These are phyloP conservation scores for Trichomonascaceae sp. DNA, from an alignment of 1,139 yeast species.

Conservation along the genomic window DNA sequence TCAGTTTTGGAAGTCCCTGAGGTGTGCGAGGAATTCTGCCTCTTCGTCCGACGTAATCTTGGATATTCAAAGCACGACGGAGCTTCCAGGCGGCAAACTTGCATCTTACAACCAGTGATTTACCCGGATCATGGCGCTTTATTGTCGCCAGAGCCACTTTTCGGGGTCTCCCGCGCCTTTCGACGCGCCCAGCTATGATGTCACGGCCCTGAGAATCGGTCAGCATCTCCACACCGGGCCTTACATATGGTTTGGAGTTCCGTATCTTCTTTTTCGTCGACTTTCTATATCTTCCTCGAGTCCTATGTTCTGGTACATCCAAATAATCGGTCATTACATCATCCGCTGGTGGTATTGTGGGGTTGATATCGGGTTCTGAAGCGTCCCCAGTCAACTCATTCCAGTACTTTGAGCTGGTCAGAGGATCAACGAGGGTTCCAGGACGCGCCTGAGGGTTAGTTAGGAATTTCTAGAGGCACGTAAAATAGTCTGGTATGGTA, in stretches of 20 bases:
- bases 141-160: conserved; percentile 7
- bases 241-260: neutral
- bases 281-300: neutral
- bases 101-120: conserved; percentile 3
- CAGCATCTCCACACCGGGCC: neutral
- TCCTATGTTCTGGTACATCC: neutral
- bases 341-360: neutral
- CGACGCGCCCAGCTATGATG: conserved; percentile 7
- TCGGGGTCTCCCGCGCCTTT: conserved; percentile 11
- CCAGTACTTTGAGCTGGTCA: conserved; percentile 20
- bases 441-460: conserved; percentile 19
- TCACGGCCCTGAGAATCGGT: conserved; percentile 3
- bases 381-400: conserved; percentile 13
- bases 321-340: neutral
- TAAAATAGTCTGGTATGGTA: neutral
- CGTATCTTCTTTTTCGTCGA: neutral
- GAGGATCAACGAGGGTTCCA: conserved; percentile 20
- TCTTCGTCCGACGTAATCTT: neutral
- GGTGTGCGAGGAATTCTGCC: neutral
- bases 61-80: conserved; percentile 4
- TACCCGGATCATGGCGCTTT: conserved; percentile 2
- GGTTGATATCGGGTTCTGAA: neutral
- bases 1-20: neutral
- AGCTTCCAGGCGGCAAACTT: conserved; percentile 9
- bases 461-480: neutral